Percentiles rank a stretch among this genome's conserved stretches.
These are phyloP conservation scores for Sporothrix curviconia DNA, from an alignment of 2,329 filamentous ascomycete species.

Conservation along the genomic window DNA sequence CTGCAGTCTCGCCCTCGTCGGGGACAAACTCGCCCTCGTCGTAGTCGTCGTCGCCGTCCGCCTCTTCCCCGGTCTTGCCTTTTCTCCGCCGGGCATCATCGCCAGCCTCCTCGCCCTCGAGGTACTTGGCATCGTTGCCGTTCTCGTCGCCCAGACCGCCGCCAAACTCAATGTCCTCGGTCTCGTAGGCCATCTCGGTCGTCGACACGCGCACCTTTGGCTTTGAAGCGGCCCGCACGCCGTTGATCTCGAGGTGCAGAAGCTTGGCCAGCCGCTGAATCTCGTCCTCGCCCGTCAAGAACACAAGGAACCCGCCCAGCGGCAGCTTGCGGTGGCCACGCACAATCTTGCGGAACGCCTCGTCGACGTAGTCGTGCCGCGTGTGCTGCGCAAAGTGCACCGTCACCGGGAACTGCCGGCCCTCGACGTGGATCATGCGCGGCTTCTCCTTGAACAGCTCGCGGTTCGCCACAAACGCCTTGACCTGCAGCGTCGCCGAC, in stretches of 20 bases:
- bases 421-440: constrained; percentile 82
- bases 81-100: no score
- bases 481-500: constrained; percentile 89
- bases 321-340: constrained; percentile 86
- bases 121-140: constrained; percentile 32
- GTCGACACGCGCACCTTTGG: constrained; percentile 70
- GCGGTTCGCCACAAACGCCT: constrained; percentile 80
- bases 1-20: constrained; percentile 54
- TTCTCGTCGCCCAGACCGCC: constrained; percentile 31
- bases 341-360: constrained; percentile 79
- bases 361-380: constrained; percentile 80
- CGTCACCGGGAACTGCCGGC: constrained; percentile 84
- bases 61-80: constrained; percentile 35
- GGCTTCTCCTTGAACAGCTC: constrained; percentile 72
- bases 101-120: constrained; percentile 8
- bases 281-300: constrained; percentile 89
- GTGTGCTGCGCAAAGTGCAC: constrained; percentile 82
- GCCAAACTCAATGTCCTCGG: constrained; percentile 81
- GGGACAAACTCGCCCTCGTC: constrained; percentile 59
- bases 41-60: constrained; percentile 50
- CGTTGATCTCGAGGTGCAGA: constrained; percentile 61
- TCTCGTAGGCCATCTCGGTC: constrained; percentile 70
- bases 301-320: constrained; percentile 84
- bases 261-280: constrained; percentile 77
- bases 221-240: constrained; percentile 48